These are phyloP conservation scores for Leccinum sublutescens DNA, from an alignment of 768 basidiomycete species.

Conservation along the genomic window DNA sequence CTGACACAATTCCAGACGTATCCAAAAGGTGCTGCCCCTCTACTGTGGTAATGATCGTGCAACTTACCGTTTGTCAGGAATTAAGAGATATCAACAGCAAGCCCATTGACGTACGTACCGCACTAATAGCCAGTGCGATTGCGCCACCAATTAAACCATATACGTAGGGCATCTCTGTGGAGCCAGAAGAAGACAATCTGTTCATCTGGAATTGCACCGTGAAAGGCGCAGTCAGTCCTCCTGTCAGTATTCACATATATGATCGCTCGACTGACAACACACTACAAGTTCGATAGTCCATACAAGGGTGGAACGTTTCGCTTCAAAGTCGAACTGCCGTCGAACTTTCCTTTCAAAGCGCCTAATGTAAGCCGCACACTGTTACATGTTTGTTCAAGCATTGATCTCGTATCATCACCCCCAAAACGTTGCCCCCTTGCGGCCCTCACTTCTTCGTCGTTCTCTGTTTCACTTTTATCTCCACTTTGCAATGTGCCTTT, in stretches of 20 bases:
- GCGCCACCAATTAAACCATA: conserved; percentile 10
- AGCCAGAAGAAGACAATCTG: conserved; percentile 67
- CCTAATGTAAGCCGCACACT: conserved; percentile 52
- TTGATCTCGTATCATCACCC: conserved; percentile 11
- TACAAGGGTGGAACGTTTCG: conserved; percentile 82
- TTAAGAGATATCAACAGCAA: conserved; percentile 55
- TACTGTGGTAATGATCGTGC: conserved; percentile 2
- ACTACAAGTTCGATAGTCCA: conserved; percentile 64
- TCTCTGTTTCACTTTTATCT: neutral
- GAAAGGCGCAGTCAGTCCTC: conserved; percentile 62
- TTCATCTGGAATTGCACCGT: conserved; percentile 77
- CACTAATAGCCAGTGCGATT: conserved; percentile 8
- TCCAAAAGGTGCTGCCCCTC: conserved; percentile 58
- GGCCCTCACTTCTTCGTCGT: conserved; percentile 1
- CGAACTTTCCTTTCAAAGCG: conserved; percentile 86
- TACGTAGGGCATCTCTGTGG: conserved; percentile 58
- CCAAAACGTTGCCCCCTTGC: conserved; percentile 18
- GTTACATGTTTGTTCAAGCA: conserved; percentile 3
- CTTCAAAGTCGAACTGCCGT: conserved; percentile 70
- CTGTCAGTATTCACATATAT: neutral
- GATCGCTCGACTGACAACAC: conserved; percentile 3
- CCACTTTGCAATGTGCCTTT: neutral
- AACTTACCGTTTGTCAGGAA: conserved; percentile 49
- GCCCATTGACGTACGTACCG: conserved; percentile 58
- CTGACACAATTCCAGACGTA: conserved; percentile 51